Conservation (phyloP, 1,139 yeast species). For the Yamadazyma membranifaciens region DNA sequence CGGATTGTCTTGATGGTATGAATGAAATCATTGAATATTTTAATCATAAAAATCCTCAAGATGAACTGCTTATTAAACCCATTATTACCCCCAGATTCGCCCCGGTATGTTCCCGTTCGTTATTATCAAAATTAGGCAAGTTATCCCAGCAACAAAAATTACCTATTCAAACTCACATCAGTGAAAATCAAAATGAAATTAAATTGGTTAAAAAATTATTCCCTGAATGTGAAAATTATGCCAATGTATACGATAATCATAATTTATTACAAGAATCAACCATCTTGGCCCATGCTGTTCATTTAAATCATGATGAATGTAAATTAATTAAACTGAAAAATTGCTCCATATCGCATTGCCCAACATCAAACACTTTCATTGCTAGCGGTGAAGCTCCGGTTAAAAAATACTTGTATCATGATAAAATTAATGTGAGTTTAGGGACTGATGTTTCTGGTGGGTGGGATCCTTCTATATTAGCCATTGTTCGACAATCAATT, state of each 20-base stretch:
- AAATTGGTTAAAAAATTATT: constrained; percentile 71
- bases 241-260: constrained; percentile 72
- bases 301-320: constrained; percentile 65
- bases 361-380: constrained; percentile 83
- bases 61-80: constrained; percentile 56
- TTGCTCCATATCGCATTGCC: constrained; percentile 89
- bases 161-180: constrained; percentile 86
- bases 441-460: constrained; percentile 97
- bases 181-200: constrained; percentile 77
- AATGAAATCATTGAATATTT: constrained; percentile 58
- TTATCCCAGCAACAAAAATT: constrained; percentile 48
- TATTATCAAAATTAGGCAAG: constrained; percentile 64
- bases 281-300: constrained; percentile 87
- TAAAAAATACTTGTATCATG: constrained; percentile 58
- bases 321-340: constrained; percentile 49
- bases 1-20: constrained; percentile 59
- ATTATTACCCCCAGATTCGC: constrained; percentile 94
- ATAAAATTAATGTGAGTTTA: constrained; percentile 71
- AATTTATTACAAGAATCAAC: constrained; percentile 63
- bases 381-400: constrained; percentile 92
- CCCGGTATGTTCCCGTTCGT: constrained; percentile 71
- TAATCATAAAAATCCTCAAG: constrained; percentile 46
- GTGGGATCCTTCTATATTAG: constrained; percentile 73
- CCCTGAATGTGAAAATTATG: constrained; percentile 67
- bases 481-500: constrained; percentile 74